Evolutionary conservation across 2,329 filamentous ascomycete species (phyloP), one percentile per base, ranked within the genome.

Genomic region (Aspergillus awamori): DNA sequence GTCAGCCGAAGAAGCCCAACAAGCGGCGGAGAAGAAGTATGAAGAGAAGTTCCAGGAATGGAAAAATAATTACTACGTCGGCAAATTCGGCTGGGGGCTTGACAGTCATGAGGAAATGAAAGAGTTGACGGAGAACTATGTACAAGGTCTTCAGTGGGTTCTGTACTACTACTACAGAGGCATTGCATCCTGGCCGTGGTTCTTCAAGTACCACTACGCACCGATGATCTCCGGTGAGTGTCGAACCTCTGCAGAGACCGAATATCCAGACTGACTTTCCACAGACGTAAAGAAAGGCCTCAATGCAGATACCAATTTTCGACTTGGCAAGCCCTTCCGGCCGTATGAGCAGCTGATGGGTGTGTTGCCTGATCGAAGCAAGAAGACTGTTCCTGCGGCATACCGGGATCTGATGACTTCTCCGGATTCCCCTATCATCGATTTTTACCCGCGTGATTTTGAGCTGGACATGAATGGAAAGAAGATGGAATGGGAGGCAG

Each of bases 401-500:
- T 98, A 96, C 77, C 92, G 95, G 77, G 87, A 92, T 26, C 83
- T 99, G 53, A 99, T 99, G 95, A 97, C 92, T 1, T 91, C 91
- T 58, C 84, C 89, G 2, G 86, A 90, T 15, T 98, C 94, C 15
- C 93, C 95, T 2, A 99, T 99, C 74, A 90, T 97, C 71, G 95
- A 99, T 74, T 99, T 99, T 75, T 99, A 99, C 71, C 95, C 95
- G 2, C 87, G 94, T 69, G 95, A 99, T 70, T 99, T 99, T 71
- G 92, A 96, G 67, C 83, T 99, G 43, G 96, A 99, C 74, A 98
- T 99, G 95, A 98, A 99, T 70, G 96, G 95, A 62, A 99, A 99
- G 82, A 99, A 97, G 81, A 96, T 97, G 90, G 96, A 99, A 65
- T 99, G 95, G 95, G 95, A 99, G 75, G 95, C 95, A 28, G 94